Evolutionary conservation across 257 asterid species (phyloP), one percentile per base, ranked within the genome.

Genomic region (Capsicum pubescens): DNA sequence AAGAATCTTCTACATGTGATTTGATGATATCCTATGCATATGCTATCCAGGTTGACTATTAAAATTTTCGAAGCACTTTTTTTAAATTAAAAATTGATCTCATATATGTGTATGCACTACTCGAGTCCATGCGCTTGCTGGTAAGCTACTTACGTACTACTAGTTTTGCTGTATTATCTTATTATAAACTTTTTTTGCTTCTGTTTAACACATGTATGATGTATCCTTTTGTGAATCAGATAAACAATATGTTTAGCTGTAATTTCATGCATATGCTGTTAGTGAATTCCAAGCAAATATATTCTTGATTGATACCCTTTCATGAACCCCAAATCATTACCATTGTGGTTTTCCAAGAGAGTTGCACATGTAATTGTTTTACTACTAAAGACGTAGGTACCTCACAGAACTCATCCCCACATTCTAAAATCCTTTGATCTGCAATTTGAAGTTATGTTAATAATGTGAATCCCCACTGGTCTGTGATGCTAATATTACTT

Each of bases 141-240:
- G 13, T 54, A 26, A 26, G 50, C 50, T 77, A 14, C 81, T 21
- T 13, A 5, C 0, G 48, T 26, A 54, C 64, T 54, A 54, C 50
- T 76, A 54, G 9, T 77, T 21, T 32, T 77, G 32, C 50, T 77
- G 82, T 54, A 14, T 77, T 77, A 26, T 52, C 13, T 76, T 76
- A 26, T 76, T 21, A 12, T 77, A 1, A 54, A 76, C 10, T 54
- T 76, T 14, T 54, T 54, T 54, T 77, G 7, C 81, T 77, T 26
- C 64, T 54, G 64, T 14, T 52, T 77, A 46, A 26, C 14, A 48
- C 82, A 54, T 32, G 15, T 54, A 52, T 77, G 82, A 54, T 54
- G 64, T 77, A 54, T 54, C 64, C 82, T 52, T 54, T 52, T 77
- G 82, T 77, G 82, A 77, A 77, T 77, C 64, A 77, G 64, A 77